Conservation (phyloP, 345 rosid genomes). For the rapeseed (Brassica napus) region Da-Ae NC_063450.1:33687501-33688000, state of each 20-base stretch:
- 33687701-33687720: constrained; percentile 50
- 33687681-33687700: not conserved
- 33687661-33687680: not conserved
- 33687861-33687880: not conserved
- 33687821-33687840: too few species aligned
- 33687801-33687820: constrained; percentile 45
- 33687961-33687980: constrained; percentile 87
- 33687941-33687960: constrained; percentile 69
- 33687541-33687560: not conserved
- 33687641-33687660: not conserved
- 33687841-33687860: not conserved
- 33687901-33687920: constrained; percentile 62
- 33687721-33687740: constrained; percentile 41
- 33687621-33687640: not conserved
- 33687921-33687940: constrained; percentile 74
- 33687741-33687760: constrained; percentile 62
- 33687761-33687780: constrained; percentile 64
- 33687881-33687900: not conserved
- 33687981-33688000: not conserved
- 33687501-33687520: not conserved
- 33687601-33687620: not conserved
- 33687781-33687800: constrained; percentile 59
- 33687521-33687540: not conserved
- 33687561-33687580: not conserved
- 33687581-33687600: not conserved